Evolutionary conservation across 768 basidiomycete species (phyloP), one percentile per base, ranked within the genome.

Genomic region (Leccinum obscurum): DNA sequence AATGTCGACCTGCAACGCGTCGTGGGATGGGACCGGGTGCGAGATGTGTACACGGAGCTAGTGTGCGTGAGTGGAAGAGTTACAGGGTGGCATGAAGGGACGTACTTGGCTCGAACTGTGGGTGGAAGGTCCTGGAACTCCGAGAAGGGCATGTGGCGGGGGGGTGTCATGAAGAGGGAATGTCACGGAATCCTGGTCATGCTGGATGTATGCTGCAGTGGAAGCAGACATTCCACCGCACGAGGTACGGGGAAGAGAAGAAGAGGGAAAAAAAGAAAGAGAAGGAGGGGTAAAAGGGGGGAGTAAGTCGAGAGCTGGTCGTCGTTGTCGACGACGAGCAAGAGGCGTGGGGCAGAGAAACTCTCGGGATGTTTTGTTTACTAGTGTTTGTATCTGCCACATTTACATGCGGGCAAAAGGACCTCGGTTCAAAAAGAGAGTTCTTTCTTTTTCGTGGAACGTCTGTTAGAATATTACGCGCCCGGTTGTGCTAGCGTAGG

Each of bases 41-140:
- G 82, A 80, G 61, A 85, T 72, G 63, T 81, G 80, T 44, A 84
- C 72, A 64, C 77, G 79, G 60, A 81, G 80, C 77, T 83, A 69
- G 37, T 41, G 60, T 51, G 39, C n/a, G 66, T 58, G 11, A 57
- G 54, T 51, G 44, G 28, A 22, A 15, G 53, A n/a, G 5, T 26
- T 22, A 17, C n/a, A 9, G 55, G 34, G 59, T 9, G 56, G 15
- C 1, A 44, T 14, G 54, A 10, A 14, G n/a, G 20, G 32, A 63
- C 65, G 4, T 48, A 71, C 70, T 13, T 62, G 63, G 46, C 46
- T 22, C 15, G 63, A 14, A 44, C 46, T 57, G 52, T 52, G 46
- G 53, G 32, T 56, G 20, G 57, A 58, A 76, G 65, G 61, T 80
- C 78, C 55, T 63, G 71, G 70, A 70, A 50, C n/a, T 26, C 55